These are phyloP conservation scores for Diaporthe batatas DNA, from an alignment of 2,329 filamentous ascomycete species.

Conservation along the genomic window DNA sequence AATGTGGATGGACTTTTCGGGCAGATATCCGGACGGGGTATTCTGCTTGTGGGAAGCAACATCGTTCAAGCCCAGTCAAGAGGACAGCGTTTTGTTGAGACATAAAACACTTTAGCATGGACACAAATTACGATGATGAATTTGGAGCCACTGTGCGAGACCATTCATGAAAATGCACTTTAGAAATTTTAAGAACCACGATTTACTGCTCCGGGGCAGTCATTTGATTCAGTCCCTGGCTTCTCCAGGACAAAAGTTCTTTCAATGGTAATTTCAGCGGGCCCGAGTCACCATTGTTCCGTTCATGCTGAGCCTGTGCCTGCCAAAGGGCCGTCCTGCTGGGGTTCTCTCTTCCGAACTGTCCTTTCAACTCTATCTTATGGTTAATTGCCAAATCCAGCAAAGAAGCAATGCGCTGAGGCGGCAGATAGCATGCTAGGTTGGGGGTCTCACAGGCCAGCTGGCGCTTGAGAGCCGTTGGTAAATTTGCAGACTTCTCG, in stretches of 20 bases:
- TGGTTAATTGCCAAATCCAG: not conserved
- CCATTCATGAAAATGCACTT: constrained; percentile 6
- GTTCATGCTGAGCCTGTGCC: not conserved
- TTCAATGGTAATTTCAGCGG: not conserved
- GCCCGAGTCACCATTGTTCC: not conserved
- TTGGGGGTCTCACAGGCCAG: not conserved
- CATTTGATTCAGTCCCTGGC: not conserved
- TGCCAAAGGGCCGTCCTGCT: not conserved
- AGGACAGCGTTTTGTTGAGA: not conserved
- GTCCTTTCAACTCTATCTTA: too few relatives aligned
- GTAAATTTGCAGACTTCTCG: not conserved
- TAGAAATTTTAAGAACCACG: constrained; percentile 3
- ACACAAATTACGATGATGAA: not conserved
- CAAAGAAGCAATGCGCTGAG: not conserved
- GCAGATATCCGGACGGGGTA: not conserved
- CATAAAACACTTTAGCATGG: not conserved
- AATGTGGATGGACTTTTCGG: not conserved
- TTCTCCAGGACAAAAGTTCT: not conserved
- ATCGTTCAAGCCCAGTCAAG: not conserved
- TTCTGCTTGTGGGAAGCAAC: not conserved
- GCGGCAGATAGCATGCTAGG: not conserved
- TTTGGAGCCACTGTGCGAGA: not conserved
- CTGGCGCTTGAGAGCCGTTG: not conserved
- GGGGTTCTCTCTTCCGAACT: not conserved
- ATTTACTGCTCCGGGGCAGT: constrained; percentile 15